These are phyloP conservation scores for Byssoonygena ceratinophila DNA, from an alignment of 2,329 filamentous ascomycete species.

Conservation along the genomic window DNA sequence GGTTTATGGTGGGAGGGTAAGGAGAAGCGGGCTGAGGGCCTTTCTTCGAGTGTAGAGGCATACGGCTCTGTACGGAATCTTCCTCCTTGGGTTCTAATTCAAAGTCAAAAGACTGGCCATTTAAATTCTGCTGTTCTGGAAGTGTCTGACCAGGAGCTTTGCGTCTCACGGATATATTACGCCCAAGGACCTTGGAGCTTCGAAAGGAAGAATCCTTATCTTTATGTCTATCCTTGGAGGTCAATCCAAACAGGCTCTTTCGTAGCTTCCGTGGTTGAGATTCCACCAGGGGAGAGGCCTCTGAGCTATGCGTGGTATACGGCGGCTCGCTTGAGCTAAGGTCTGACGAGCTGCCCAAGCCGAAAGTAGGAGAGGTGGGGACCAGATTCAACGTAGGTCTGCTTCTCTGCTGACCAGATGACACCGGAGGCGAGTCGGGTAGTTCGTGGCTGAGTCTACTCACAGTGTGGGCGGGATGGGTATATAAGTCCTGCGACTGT, in stretches of 20 bases:
- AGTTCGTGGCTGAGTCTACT: conserved; percentile 3
- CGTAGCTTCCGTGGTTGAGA: conserved; percentile 16
- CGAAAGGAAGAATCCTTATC: conserved; percentile 10
- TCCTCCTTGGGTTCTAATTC: conserved; percentile 12
- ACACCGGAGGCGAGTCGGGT: conserved; percentile 5
- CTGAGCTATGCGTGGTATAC: conserved; percentile 14
- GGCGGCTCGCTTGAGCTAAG: conserved; percentile 9
- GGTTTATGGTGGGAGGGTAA: conserved; percentile 17
- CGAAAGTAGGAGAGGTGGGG: conserved; percentile 4
- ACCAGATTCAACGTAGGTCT: conserved; percentile 14
- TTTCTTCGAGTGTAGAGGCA: conserved; percentile 15
- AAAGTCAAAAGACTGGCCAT: conserved; percentile 12
- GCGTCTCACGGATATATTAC: conserved; percentile 22
- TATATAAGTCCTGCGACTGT: conserved; percentile 11
- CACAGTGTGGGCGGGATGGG: conserved; percentile 13
- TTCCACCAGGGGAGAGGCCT: conserved; percentile 14
- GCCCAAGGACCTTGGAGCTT: conserved; percentile 18
- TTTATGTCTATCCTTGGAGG: conserved; percentile 16
- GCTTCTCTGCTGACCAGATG: not conserved
- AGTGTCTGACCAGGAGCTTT: conserved; percentile 17
- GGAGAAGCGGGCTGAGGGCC: conserved; percentile 10
- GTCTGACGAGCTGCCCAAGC: conserved; percentile 6
- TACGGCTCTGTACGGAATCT: conserved; percentile 5
- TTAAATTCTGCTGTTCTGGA: conserved; percentile 6
- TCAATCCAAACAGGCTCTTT: conserved; percentile 21